These are phyloP conservation scores for Colletotrichum navitas DNA, from an alignment of 2,329 filamentous ascomycete species.

Conservation along the genomic window DNA sequence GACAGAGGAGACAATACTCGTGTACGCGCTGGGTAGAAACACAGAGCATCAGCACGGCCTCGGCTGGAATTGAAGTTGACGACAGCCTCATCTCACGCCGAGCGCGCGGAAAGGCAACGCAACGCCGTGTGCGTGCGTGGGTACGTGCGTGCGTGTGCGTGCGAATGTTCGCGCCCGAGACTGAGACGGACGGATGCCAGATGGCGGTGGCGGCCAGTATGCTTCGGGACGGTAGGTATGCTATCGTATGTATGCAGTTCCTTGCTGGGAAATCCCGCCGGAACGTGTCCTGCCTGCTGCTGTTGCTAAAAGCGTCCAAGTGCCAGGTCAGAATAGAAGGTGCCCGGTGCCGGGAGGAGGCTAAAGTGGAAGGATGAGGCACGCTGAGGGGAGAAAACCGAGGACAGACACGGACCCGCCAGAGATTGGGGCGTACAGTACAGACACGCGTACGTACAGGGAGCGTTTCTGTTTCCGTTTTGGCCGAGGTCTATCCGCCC, in stretches of 20 bases:
- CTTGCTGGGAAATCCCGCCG: background rate
- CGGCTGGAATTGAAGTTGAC: constrained; percentile 24
- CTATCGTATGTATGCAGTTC: no score
- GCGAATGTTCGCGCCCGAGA: constrained; percentile 34
- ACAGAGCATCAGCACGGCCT: background rate
- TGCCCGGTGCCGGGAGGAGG: background rate
- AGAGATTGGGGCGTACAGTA: background rate
- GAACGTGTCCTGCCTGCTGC: background rate
- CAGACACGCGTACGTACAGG: background rate
- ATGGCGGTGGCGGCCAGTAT: background rate
- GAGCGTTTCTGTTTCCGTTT: constrained; percentile 22
- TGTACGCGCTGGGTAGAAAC: background rate
- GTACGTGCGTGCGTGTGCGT: background rate
- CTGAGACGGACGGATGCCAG: constrained; percentile 34
- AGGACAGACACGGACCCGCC: constrained; percentile 9
- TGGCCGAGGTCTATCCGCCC: background rate
- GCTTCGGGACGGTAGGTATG: no score
- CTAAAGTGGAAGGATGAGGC: background rate
- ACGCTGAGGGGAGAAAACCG: background rate
- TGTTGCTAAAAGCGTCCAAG: constrained; percentile 19
- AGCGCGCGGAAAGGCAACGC: no score
- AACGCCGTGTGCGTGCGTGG: no score
- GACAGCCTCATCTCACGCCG: constrained; percentile 2
- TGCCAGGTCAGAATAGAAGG: constrained; percentile 19
- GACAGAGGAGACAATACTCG: background rate